Evolutionary conservation across 768 basidiomycete species (phyloP).

Genomic region (Exidia glandulosa): DNA sequence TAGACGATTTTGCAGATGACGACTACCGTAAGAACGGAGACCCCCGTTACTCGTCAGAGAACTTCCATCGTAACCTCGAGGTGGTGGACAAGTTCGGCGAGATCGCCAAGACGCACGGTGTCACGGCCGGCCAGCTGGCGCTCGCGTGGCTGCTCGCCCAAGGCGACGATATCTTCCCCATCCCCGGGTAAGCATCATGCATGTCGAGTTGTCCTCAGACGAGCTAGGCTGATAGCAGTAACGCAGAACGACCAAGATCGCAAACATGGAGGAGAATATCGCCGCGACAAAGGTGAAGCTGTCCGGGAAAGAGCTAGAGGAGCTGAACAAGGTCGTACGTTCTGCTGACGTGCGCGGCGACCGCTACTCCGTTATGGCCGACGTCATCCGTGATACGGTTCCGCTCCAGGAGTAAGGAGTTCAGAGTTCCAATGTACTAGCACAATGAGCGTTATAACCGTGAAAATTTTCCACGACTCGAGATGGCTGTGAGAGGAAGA

Average conservation of each 20-base stretch:
- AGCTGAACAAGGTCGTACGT: constrained; percentile 8
- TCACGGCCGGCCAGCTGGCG: constrained; percentile 34
- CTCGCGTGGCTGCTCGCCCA: constrained; percentile 42
- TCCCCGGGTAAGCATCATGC: constrained; percentile 32
- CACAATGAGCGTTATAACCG: no score
- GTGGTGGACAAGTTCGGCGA: constrained; percentile 22
- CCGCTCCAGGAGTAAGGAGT: no score
- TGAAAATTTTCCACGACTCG: no score
- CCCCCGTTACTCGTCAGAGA: constrained; percentile 22
- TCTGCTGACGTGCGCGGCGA: no score
- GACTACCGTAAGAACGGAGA: constrained; percentile 14
- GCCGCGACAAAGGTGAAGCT: constrained; percentile 13
- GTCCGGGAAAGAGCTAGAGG: no score
- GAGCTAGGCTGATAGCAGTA: no score
- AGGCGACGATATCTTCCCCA: constrained; percentile 34
- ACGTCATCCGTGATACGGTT: no score
- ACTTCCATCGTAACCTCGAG: constrained; percentile 22
- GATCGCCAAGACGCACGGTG: constrained; percentile 22
- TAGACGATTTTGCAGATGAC: constrained; percentile 2
- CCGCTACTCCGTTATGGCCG: no score
- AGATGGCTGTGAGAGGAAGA: no score
- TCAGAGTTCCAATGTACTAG: no score
- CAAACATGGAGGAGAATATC: constrained; percentile 16
- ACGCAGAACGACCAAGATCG: neutral
- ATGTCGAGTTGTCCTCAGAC: no score